phyloP scores from a whole-genome alignment of 805 yeast genomes.

The Kodamaea kaohsiungensis region DNA sequence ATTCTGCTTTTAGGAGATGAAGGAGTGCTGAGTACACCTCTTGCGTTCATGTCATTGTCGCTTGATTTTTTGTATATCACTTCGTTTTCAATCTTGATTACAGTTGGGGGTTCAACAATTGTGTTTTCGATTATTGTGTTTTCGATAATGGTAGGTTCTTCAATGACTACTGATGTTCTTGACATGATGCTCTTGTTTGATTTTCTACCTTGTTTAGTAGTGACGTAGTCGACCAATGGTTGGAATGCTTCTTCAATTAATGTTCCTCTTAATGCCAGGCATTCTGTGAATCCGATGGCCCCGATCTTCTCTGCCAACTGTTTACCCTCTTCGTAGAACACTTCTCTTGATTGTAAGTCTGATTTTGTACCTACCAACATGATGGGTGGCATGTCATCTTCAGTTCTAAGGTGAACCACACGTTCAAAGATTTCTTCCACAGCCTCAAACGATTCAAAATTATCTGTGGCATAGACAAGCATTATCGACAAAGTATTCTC shows the following conservation, averaged over 20 bases:
- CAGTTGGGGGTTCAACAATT: too few relatives aligned
- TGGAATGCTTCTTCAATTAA: conserved; percentile 29
- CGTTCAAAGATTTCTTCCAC: conserved; percentile 30
- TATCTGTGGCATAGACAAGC: conserved; percentile 31
- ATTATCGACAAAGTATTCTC: conserved; percentile 31
- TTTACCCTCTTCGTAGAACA: conserved; percentile 29
- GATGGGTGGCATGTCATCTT: conserved; percentile 27
- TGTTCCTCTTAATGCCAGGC: conserved; percentile 21
- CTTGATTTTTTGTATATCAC: background rate
- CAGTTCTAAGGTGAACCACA: conserved; percentile 19
- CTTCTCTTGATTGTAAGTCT: conserved; percentile 29
- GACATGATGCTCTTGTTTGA: conserved; percentile 8
- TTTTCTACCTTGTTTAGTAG: conserved; percentile 3
- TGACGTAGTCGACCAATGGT: conserved; percentile 22
- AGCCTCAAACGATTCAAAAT: conserved; percentile 27
- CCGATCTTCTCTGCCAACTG: conserved; percentile 26
- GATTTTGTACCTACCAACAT: conserved; percentile 32
- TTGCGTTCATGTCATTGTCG: background rate
- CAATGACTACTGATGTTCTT: background rate
- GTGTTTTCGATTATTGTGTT: background rate
- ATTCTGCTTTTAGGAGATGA: background rate
- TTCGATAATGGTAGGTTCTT: background rate
- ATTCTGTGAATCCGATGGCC: conserved; percentile 31
- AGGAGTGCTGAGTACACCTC: background rate
- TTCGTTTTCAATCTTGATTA: background rate